Percentiles rank a stretch among this genome's conserved stretches.
Evolutionary conservation across 2,329 filamentous ascomycete species (phyloP).

Genomic region (Sclerotinia trifoliorum): DNA sequence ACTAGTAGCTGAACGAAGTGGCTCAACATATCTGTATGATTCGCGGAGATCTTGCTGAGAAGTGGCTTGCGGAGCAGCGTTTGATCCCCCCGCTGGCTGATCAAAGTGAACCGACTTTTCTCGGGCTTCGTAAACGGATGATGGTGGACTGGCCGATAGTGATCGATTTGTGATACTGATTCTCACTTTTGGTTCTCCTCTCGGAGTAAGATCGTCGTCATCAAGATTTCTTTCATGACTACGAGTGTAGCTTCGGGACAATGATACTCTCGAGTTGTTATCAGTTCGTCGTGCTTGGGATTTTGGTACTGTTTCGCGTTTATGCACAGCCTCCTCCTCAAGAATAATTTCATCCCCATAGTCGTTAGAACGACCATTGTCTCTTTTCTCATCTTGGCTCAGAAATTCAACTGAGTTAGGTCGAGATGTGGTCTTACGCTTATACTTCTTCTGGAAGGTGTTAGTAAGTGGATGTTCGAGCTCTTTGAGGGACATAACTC

Average conservation of each 20-base stretch:
- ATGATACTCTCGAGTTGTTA: not conserved
- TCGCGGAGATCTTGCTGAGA: not conserved
- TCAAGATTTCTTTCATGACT: not conserved
- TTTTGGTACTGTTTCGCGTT: not conserved
- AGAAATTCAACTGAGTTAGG: not conserved
- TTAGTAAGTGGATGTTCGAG: not conserved
- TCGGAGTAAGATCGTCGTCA: not conserved
- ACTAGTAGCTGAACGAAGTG: not conserved
- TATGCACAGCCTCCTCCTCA: not conserved
- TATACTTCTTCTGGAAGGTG: not conserved
- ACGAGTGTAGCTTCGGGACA: not conserved
- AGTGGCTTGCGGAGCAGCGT: not conserved
- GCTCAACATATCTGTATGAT: not conserved
- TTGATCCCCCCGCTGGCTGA: not conserved
- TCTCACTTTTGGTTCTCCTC: not conserved
- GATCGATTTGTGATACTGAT: constrained; percentile 2
- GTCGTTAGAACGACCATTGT: not conserved
- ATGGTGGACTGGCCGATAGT: not conserved
- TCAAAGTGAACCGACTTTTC: not conserved
- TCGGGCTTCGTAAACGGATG: not conserved
- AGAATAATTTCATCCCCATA: not conserved
- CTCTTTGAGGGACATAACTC: not conserved
- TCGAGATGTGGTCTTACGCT: not conserved
- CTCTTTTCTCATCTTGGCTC: not conserved
- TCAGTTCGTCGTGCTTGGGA: not conserved